A percentile compares a stretch with the other conserved stretches of the same genome.
phyloP scores from a whole-genome alignment of 768 basidiomycete genomes.

The Pleurotus salmoneostramineus region DNA sequence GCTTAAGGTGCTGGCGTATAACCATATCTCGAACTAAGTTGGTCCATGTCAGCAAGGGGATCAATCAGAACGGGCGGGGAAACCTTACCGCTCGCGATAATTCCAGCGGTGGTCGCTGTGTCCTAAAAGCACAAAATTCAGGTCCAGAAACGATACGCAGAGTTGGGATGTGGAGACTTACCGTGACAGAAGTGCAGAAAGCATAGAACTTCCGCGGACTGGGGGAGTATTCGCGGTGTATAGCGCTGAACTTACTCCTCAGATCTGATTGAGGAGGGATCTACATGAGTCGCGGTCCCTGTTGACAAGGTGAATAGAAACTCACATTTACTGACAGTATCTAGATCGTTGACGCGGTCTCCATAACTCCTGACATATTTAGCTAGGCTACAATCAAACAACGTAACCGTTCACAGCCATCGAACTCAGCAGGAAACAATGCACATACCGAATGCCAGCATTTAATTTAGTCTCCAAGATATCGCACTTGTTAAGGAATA shows the following conservation, averaged over 20 bases:
- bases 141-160: not conserved
- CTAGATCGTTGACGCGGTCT: slow-evolving; percentile 66
- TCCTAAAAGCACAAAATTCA: slow-evolving; percentile 34
- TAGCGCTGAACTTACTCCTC: slow-evolving; percentile 67
- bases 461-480: slow-evolving; percentile 69
- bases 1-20: slow-evolving; percentile 71
- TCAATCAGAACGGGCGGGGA: not conserved
- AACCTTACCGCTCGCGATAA: slow-evolving; percentile 68
- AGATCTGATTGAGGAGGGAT: slow-evolving; percentile 43
- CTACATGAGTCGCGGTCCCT: not conserved
- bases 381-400: slow-evolving; percentile 32
- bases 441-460: slow-evolving; percentile 44
- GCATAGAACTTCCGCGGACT: slow-evolving; percentile 73
- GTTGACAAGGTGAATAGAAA: slow-evolving; percentile 4
- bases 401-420: not conserved
- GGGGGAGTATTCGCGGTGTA: slow-evolving; percentile 74
- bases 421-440: not conserved
- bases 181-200: slow-evolving; percentile 75
- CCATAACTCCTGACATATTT: slow-evolving; percentile 75
- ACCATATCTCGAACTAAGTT: slow-evolving; percentile 77
- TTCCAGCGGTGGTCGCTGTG: slow-evolving; percentile 67
- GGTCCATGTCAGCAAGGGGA: slow-evolving; percentile 14
- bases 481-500: slow-evolving; percentile 89
- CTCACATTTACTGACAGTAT: slow-evolving; percentile 70
- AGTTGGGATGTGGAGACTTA: slow-evolving; percentile 20